phyloP scores from a whole-genome alignment of 106 monocot species.

The Dioscorea zingiberensis region DNA sequence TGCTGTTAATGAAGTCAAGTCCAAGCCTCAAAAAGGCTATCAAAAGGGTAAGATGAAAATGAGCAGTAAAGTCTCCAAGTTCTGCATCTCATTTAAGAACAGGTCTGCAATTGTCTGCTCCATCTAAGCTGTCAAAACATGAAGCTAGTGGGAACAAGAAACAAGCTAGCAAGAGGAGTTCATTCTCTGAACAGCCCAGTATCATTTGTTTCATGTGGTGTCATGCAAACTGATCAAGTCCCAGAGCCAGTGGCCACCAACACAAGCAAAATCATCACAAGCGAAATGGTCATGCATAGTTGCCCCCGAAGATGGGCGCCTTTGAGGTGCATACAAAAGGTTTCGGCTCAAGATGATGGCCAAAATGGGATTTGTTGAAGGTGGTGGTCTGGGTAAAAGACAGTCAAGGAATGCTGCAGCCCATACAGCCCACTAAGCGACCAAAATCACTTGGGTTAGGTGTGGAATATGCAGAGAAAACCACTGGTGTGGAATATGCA shows the following conservation, averaged over 20 bases:
- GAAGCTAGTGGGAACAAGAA: slow-evolving; percentile 25
- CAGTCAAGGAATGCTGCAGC: slow-evolving; percentile 64
- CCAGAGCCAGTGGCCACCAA: slow-evolving; percentile 14
- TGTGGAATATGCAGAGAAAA: slow-evolving; percentile 34
- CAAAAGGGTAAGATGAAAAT: slow-evolving; percentile 15
- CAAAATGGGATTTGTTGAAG: slow-evolving; percentile 92
- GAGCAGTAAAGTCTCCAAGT: slow-evolving; percentile 4
- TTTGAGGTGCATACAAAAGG: slow-evolving; percentile 97
- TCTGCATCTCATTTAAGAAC: neutral
- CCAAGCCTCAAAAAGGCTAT: neutral
- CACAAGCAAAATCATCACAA: slow-evolving; percentile 5
- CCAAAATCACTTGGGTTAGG: slow-evolving; percentile 91
- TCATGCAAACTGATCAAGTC: slow-evolving; percentile 53
- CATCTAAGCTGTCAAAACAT: slow-evolving; percentile 32
- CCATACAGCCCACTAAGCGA: slow-evolving; percentile 63
- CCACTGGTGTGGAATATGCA: neutral
- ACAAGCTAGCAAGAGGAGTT: slow-evolving; percentile 3
- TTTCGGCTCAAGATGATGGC: slow-evolving; percentile 93
- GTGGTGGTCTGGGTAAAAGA: slow-evolving; percentile 77
- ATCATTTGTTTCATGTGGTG: slow-evolving; percentile 57
- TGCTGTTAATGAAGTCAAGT: slow-evolving; percentile 15
- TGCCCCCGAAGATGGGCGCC: slow-evolving; percentile 42
- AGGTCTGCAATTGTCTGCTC: slow-evolving; percentile 20
- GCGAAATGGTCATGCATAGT: slow-evolving; percentile 14
- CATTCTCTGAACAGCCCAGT: slow-evolving; percentile 61